A percentile compares a stretch with the other conserved stretches of the same genome.
Conservation (phyloP, 768 basidiomycete genomes). For the Termitomyces sp. region DNA sequence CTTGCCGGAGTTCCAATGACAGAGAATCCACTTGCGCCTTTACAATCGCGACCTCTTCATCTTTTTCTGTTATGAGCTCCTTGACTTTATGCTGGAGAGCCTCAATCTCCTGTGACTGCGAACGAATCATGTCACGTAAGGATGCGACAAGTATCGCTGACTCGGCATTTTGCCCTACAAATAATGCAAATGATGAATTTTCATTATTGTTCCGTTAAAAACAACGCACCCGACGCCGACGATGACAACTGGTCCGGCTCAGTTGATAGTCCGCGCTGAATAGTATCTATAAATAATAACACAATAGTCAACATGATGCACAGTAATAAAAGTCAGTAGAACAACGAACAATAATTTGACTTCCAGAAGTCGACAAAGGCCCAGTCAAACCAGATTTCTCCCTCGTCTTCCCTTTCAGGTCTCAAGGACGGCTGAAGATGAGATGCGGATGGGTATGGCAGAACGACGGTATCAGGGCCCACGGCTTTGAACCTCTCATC, state of each 20-base stretch:
- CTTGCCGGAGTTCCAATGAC: slow-evolving; percentile 38
- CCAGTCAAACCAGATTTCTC: slow-evolving; percentile 98
- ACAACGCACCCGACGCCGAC: slow-evolving; percentile 35
- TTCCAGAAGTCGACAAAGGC: slow-evolving; percentile 98
- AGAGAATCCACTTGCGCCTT: slow-evolving; percentile 41
- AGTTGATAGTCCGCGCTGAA: slow-evolving; percentile 65
- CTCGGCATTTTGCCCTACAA: slow-evolving; percentile 63
- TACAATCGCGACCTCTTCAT: slow-evolving; percentile 38
- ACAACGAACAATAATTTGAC: slow-evolving; percentile 83
- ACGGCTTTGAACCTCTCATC: slow-evolving; percentile 91
- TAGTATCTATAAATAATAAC: slow-evolving; percentile 44
- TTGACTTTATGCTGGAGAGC: slow-evolving; percentile 56
- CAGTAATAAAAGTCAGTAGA: neutral
- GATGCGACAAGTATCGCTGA: slow-evolving; percentile 77
- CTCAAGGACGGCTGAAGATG: slow-evolving; percentile 28
- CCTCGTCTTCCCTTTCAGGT: slow-evolving; percentile 48
- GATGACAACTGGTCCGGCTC: slow-evolving; percentile 64
- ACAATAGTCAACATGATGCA: neutral
- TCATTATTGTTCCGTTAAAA: slow-evolving; percentile 1
- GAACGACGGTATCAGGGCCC: slow-evolving; percentile 78
- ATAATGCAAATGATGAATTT: neutral
- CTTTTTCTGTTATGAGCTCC: slow-evolving; percentile 23
- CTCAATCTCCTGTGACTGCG: slow-evolving; percentile 79
- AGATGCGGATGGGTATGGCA: slow-evolving; percentile 39
- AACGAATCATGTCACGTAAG: slow-evolving; percentile 75